Percentiles rank a stretch among this genome's conserved stretches.
Evolutionary conservation across 2,329 filamentous ascomycete species (phyloP).

Genomic region (Bipolaris oryzae): DNA sequence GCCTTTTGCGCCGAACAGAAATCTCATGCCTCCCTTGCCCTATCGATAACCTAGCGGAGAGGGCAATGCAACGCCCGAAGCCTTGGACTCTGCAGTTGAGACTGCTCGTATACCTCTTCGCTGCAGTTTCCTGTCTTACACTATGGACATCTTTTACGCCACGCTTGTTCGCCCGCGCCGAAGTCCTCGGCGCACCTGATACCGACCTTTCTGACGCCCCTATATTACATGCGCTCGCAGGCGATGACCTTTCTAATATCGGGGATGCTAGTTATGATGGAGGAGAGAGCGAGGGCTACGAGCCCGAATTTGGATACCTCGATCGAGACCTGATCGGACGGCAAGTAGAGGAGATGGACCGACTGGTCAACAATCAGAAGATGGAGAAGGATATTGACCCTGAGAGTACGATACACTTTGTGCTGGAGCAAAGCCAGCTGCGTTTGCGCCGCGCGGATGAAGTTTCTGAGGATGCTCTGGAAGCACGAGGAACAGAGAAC

Average conservation of each 20-base stretch:
- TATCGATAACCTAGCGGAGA: slow-evolving; percentile 32
- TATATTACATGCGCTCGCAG: slow-evolving; percentile 22
- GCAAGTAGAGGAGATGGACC: slow-evolving; percentile 55
- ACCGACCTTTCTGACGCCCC: slow-evolving; percentile 20
- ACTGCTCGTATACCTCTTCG: slow-evolving; percentile 69
- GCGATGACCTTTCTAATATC: slow-evolving; percentile 53
- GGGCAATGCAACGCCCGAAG: slow-evolving; percentile 55
- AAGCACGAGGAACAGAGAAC: slow-evolving; percentile 24
- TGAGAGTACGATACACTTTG: slow-evolving; percentile 68
- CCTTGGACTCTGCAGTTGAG: slow-evolving; percentile 74
- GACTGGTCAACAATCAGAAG: slow-evolving; percentile 70
- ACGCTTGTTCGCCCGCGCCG: slow-evolving; percentile 63
- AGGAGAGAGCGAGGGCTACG: slow-evolving; percentile 53
- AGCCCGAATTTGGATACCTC: slow-evolving; percentile 66
- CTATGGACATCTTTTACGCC: slow-evolving; percentile 67
- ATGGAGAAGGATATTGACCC: slow-evolving; percentile 64
- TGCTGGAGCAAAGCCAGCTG: slow-evolving; percentile 64
- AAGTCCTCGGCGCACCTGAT: slow-evolving; percentile 48
- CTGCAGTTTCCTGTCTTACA: slow-evolving; percentile 64
- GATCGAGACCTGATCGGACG: slow-evolving; percentile 69
- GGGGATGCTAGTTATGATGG: slow-evolving; percentile 41
- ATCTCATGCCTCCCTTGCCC: slow-evolving; percentile 25
- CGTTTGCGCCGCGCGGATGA: slow-evolving; percentile 50
- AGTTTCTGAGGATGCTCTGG: slow-evolving; percentile 35
- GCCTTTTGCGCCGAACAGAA: slow-evolving; percentile 20